phyloP scores from a whole-genome alignment of 805 yeast genomes.

The Candida insectalens region DNA sequence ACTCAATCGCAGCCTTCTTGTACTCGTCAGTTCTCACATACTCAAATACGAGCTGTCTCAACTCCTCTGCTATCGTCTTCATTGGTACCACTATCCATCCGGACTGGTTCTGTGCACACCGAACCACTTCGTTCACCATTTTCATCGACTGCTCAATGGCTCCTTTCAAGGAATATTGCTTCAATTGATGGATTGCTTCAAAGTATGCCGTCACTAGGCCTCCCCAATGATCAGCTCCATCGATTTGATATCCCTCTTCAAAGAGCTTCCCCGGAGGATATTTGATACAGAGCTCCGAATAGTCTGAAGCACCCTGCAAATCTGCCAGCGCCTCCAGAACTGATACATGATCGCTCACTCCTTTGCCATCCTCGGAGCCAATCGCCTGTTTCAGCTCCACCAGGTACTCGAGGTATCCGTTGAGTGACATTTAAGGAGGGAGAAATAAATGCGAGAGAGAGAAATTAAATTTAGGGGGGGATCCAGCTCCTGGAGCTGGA shows the following conservation, averaged over 20 bases:
- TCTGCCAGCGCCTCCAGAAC: constrained; percentile 1
- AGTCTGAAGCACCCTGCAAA: background rate
- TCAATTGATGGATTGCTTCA: constrained; percentile 1
- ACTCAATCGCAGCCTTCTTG: background rate
- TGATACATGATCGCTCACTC: constrained; percentile 4
- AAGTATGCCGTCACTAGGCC: constrained; percentile 1
- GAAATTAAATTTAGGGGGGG: no score
- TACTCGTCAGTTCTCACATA: constrained; percentile 1
- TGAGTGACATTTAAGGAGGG: background rate
- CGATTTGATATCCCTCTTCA: background rate
- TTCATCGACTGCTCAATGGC: constrained; percentile 4
- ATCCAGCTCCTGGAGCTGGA: no score
- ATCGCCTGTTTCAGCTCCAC: constrained; percentile 1
- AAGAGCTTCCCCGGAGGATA: background rate
- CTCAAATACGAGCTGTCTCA: constrained; percentile 5
- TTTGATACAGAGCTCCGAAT: background rate
- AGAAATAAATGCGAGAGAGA: no score
- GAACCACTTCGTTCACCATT: constrained; percentile 2
- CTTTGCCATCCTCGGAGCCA: constrained; percentile 1
- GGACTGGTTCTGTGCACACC: constrained; percentile 2
- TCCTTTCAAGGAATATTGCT: constrained; percentile 1
- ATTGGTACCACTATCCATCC: constrained; percentile 8
- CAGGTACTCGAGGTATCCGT: constrained; percentile 1
- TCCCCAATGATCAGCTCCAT: constrained; percentile 1
- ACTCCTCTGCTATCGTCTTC: constrained; percentile 5